Conservation (phyloP, 148 eudicot species). For the Bassia scoparia region DNA sequence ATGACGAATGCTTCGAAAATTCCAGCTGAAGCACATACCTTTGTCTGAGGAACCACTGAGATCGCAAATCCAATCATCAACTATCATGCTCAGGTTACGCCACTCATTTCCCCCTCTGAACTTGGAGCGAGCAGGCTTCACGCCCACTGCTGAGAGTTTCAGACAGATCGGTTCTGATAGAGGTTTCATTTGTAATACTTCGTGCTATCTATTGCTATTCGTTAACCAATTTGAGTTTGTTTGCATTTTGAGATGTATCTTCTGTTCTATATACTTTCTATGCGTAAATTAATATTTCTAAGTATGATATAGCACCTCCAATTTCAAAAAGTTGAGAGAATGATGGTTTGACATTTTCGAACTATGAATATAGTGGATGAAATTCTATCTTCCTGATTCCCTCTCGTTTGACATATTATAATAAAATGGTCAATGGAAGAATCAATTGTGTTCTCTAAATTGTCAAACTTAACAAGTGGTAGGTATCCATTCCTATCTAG, state of each 20-base stretch:
- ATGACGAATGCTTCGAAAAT: constrained; percentile 37
- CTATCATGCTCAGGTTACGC: constrained; percentile 80
- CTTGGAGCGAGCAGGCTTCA: constrained; percentile 97
- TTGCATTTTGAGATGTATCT: neutral
- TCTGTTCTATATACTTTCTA: neutral
- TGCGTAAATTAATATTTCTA: too few relatives aligned
- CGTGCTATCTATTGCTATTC: neutral
- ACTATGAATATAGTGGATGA: too few relatives aligned
- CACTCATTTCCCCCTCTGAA: constrained; percentile 94
- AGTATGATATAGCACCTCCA: too few relatives aligned
- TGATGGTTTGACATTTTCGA: too few relatives aligned
- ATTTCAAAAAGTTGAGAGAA: too few relatives aligned
- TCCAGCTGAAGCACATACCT: constrained; percentile 73
- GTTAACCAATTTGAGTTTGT: neutral
- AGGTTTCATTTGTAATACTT: constrained; percentile 34
- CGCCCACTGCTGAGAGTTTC: constrained; percentile 98
- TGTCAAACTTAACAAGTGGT: too few relatives aligned
- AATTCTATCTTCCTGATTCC: too few relatives aligned
- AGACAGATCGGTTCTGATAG: constrained; percentile 82
- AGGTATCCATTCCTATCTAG: too few relatives aligned
- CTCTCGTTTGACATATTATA: too few relatives aligned
- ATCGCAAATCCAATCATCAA: constrained; percentile 88
- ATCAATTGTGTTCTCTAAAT: too few relatives aligned
- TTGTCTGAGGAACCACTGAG: constrained; percentile 55
- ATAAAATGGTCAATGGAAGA: too few relatives aligned